These are phyloP conservation scores for Acacia pycnantha DNA, from an alignment of 331 rosid species.

Conservation along the genomic window DNA sequence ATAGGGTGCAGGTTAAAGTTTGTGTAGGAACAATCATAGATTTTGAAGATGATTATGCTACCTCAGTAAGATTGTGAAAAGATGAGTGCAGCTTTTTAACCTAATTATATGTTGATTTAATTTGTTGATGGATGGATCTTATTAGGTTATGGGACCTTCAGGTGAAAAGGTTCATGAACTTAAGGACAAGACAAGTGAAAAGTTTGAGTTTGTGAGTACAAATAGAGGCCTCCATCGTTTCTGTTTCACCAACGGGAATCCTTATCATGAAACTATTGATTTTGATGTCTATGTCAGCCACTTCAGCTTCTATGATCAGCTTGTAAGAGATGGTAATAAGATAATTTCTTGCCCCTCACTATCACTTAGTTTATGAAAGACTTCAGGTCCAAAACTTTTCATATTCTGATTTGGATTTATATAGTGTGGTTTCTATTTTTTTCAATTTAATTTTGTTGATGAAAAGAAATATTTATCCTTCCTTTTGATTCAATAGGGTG, in stretches of 20 bases:
- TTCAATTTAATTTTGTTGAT: neutral
- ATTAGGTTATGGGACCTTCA: conserved; percentile 57
- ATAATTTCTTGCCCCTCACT: conserved; percentile 6
- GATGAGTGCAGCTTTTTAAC: neutral
- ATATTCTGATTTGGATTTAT: neutral
- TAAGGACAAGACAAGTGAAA: conserved; percentile 62
- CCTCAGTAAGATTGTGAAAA: neutral
- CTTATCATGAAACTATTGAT: conserved; percentile 77
- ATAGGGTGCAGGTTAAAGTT: too few species aligned
- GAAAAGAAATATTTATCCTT: neutral
- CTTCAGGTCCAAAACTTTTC: neutral
- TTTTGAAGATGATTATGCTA: neutral
- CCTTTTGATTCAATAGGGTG: too few species aligned
- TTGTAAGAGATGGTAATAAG: conserved; percentile 60
- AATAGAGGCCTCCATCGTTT: conserved; percentile 53
- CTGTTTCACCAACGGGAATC: conserved; percentile 81
- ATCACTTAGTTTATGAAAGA: neutral
- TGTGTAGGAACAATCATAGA: neutral
- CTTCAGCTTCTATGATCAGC: conserved; percentile 45
- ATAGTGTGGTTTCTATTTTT: neutral
- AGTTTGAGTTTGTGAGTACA: conserved; percentile 54
- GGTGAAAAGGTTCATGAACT: conserved; percentile 59
- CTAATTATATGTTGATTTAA: neutral
- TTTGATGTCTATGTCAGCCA: conserved; percentile 67
- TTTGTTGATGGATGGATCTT: neutral